A percentile compares a stretch with the other conserved stretches of the same genome.
These are phyloP conservation scores for Auricularia auricula-judae DNA, from an alignment of 768 basidiomycete genomes.

Conservation along the genomic window DNA sequence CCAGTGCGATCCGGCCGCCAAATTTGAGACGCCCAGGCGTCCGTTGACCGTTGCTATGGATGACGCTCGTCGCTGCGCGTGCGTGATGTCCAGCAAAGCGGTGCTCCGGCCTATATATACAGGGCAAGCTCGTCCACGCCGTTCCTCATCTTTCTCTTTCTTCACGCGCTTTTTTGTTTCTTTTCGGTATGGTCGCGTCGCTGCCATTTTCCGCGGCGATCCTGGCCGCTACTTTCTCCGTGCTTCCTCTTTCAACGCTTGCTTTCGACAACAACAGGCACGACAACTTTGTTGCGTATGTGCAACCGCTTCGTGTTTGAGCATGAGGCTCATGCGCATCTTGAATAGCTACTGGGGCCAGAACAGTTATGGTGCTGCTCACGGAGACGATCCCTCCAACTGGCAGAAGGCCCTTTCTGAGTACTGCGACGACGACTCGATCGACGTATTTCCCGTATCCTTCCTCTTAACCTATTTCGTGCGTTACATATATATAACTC, in stretches of 20 bases:
- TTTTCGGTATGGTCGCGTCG: background rate
- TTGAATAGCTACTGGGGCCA: conserved; percentile 27
- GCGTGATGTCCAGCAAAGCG: too few species aligned
- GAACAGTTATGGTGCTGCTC: background rate
- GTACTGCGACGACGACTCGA: background rate
- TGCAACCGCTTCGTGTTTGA: too few species aligned
- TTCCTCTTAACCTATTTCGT: conserved; percentile 46
- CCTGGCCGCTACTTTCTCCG: background rate
- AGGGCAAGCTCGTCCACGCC: background rate
- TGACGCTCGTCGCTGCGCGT: too few species aligned
- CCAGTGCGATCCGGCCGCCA: too few species aligned
- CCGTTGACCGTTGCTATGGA: too few species aligned
- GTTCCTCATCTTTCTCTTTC: background rate
- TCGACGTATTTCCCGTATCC: conserved; percentile 14
- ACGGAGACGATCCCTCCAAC: conserved; percentile 31
- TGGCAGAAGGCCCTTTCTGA: conserved; percentile 19
- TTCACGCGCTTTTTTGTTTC: background rate
- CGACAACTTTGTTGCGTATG: conserved; percentile 31
- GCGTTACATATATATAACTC: background rate
- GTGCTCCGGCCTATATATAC: background rate
- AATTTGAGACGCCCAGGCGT: too few species aligned
- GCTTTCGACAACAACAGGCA: conserved; percentile 48
- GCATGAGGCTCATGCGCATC: too few species aligned
- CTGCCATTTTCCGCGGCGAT: background rate
- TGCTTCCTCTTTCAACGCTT: background rate